These are phyloP conservation scores for Barbatosphaeria neglecta DNA, from an alignment of 495 filamentous ascomycete genomes.

Conservation along the genomic window DNA sequence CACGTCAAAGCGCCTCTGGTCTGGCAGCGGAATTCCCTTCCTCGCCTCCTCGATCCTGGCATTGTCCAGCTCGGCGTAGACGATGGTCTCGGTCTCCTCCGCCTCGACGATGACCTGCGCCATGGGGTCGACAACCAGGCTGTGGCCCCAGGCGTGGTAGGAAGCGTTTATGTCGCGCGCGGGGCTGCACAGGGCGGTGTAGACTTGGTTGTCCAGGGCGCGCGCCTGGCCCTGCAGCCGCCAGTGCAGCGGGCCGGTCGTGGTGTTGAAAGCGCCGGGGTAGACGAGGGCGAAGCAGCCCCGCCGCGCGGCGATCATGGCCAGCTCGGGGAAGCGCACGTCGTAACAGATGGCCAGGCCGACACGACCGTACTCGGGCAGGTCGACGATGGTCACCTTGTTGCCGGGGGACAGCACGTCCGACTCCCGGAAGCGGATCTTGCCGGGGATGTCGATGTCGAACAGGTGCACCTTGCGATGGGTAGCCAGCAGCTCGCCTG, in stretches of 20 bases:
- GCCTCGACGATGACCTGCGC: slow-evolving; percentile 65
- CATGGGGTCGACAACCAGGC: slow-evolving; percentile 79
- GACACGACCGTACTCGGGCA: slow-evolving; percentile 76
- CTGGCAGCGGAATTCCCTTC: slow-evolving; percentile 72
- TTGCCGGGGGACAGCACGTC: slow-evolving; percentile 79
- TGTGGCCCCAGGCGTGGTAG: slow-evolving; percentile 91
- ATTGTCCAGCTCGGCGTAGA: slow-evolving; percentile 62
- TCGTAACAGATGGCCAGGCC: slow-evolving; percentile 94
- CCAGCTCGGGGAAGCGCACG: slow-evolving; percentile 88
- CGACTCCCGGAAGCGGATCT: slow-evolving; percentile 82
- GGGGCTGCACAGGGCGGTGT: slow-evolving; percentile 85
- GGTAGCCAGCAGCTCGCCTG: slow-evolving; percentile 64
- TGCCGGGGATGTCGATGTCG: slow-evolving; percentile 94
- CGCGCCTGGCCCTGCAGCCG: slow-evolving; percentile 67
- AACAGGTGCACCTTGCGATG: slow-evolving; percentile 98
- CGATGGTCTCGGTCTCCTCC: slow-evolving; percentile 61
- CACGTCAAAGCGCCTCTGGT: slow-evolving; percentile 86
- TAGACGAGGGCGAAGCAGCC: slow-evolving; percentile 74
- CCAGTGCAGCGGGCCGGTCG: slow-evolving; percentile 90
- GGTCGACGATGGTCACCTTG: slow-evolving; percentile 66
- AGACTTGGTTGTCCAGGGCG: slow-evolving; percentile 90
- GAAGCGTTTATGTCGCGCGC: slow-evolving; percentile 64
- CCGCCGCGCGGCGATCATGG: slow-evolving; percentile 70
- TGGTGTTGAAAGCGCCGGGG: slow-evolving; percentile 91
- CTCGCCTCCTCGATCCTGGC: slow-evolving; percentile 65